Evolutionary conservation across 2,329 filamentous ascomycete genomes (phyloP), one percentile per base, ranked within the genome.

Genomic region (Esteya vermicola): DNA sequence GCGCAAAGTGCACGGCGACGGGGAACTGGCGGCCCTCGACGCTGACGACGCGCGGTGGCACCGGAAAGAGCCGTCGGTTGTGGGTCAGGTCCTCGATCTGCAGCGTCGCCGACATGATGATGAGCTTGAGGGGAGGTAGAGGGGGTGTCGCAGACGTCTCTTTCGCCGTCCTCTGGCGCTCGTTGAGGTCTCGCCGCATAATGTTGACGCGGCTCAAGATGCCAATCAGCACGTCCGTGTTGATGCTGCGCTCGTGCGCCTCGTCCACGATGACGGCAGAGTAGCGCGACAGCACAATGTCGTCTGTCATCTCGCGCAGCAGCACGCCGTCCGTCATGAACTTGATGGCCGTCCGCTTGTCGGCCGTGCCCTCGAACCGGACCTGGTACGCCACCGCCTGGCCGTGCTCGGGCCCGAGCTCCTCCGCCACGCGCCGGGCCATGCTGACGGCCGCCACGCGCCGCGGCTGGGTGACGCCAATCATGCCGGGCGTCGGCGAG

Each of bases 241-340:
- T 96, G 51, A 95, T 84, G 52, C 86, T 96, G 51, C 93, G 76
- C 57, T 98, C 91, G 63, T 98, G 91, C 2, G 91, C 91, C 60
- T 98, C 91, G 52, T 98, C 91, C 45, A 98, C 89, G 36, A 98
- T 75, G 39, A 98, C 83, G 13, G 82, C 83, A 1, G 89, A 95
- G 58, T 98, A 98, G 51, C 93, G 93, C 37, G 72, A 75, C 33
- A 98, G 62, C 0, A 85, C 71, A 52, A 96, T 85, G 54, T 98
- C 91, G 48, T 91, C 79, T 1, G 84, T 79, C 40, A 95, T 81
- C 58, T 98, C 91, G 42, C 91, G 79, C 9, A 98, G 70, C 44
- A 98, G 65, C 22, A 98, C 86, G 70, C 91, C 91, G 58, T 98
- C 91, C 0, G 91, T 98, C 88, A 98, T 95, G 62, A 96, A 98